Evolutionary conservation across 257 asterid genomes (phyloP).

Genomic region (Nicotiana otophora): DNA sequence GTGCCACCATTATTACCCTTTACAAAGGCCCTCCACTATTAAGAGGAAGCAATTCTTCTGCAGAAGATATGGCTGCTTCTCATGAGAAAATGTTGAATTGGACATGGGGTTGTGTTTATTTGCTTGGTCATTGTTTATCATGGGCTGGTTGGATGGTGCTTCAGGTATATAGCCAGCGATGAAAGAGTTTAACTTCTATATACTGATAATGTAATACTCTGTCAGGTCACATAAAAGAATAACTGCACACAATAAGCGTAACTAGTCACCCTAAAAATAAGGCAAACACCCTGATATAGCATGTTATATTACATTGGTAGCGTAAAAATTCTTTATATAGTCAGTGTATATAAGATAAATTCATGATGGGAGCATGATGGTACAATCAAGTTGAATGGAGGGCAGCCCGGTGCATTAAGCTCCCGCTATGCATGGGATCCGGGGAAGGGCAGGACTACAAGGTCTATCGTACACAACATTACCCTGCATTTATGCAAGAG

Average conservation of each 20-base stretch:
- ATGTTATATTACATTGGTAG: background rate
- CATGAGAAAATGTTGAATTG: slow-evolving; percentile 41
- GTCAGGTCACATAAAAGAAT: background rate
- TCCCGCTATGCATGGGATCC: too few relatives aligned
- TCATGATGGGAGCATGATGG: background rate
- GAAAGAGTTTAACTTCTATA: background rate
- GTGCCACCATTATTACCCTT: slow-evolving; percentile 68
- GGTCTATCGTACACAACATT: too few relatives aligned
- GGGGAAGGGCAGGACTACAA: too few relatives aligned
- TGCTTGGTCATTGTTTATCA: slow-evolving; percentile 75
- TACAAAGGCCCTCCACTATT: slow-evolving; percentile 72
- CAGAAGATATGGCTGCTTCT: slow-evolving; percentile 18
- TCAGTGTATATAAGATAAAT: too few relatives aligned
- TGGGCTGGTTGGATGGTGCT: slow-evolving; percentile 97
- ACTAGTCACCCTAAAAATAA: background rate
- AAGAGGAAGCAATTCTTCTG: slow-evolving; percentile 18
- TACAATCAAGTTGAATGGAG: too few relatives aligned
- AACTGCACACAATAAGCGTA: background rate
- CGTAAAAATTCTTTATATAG: background rate
- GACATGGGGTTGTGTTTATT: slow-evolving; percentile 78
- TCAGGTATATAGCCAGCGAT: slow-evolving; percentile 34
- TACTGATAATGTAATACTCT: background rate
- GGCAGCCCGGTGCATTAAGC: too few relatives aligned
- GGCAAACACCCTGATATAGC: background rate
- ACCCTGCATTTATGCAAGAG: too few relatives aligned